Conservation (phyloP, 2,329 filamentous ascomycete genomes). For the Colletotrichum liaoningense region DNA sequence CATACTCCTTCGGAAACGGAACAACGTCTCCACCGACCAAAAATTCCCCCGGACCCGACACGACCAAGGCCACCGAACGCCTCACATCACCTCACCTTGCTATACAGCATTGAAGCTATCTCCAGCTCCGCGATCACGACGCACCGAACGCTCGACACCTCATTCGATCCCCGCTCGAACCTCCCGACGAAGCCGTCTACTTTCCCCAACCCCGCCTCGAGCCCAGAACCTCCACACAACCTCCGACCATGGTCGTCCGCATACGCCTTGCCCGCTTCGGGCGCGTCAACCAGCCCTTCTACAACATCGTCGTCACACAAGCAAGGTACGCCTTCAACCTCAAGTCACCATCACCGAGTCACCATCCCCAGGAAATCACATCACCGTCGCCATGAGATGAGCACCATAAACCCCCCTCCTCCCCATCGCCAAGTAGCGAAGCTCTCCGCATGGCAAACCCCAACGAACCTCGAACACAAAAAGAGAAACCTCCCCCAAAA, state of each 20-base stretch:
- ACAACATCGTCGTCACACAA: constrained; percentile 97
- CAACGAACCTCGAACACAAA: not conserved
- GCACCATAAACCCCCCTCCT: not conserved
- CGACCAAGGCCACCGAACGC: not conserved
- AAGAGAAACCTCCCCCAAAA: not conserved
- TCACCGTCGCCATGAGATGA: not conserved
- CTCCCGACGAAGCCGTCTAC: not conserved
- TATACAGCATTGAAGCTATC: not conserved
- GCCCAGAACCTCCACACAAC: not conserved
- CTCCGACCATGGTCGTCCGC: constrained; percentile 81
- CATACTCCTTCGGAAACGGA: not conserved
- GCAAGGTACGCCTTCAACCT: constrained; percentile 72
- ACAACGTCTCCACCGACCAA: constrained; percentile 11
- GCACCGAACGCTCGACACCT: not conserved
- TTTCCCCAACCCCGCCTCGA: not conserved
- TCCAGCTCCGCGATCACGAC: constrained; percentile 12
- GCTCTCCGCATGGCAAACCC: too few relatives aligned
- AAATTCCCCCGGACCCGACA: constrained; percentile 20
- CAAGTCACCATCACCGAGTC: too few relatives aligned
- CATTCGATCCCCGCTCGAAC: not conserved
- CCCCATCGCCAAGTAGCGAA: not conserved
- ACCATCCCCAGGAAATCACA: not conserved
- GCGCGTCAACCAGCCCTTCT: constrained; percentile 87
- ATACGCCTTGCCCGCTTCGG: constrained; percentile 96
- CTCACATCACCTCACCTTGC: not conserved